Percentiles rank a stretch among this genome's conserved stretches.
Conservation (phyloP, 371 early-diverging fungal genomes). For the Saksenaea vasiformis region DNA sequence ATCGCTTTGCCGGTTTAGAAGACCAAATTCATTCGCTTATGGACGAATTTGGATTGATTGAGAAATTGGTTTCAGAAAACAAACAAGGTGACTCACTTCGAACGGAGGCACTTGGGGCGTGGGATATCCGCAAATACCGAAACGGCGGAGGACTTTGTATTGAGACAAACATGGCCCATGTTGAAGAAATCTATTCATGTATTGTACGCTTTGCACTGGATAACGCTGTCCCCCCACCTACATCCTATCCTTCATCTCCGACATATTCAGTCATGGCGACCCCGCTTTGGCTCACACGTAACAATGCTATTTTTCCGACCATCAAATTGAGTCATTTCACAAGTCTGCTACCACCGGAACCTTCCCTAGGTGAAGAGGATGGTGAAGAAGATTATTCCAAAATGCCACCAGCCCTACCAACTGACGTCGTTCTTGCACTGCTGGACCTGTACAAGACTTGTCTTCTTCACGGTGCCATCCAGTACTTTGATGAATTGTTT, state of each 20-base stretch:
- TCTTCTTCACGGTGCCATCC: slow-evolving; percentile 42
- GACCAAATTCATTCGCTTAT: slow-evolving; percentile 44
- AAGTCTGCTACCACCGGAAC: slow-evolving; percentile 28
- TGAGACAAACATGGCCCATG: slow-evolving; percentile 41
- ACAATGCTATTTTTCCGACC: slow-evolving; percentile 41
- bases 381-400: slow-evolving; percentile 8
- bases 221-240: slow-evolving; percentile 28
- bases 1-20: slow-evolving; percentile 45
- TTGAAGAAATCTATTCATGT: slow-evolving; percentile 41
- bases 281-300: slow-evolving; percentile 37
- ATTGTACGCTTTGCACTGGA: slow-evolving; percentile 46
- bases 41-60: slow-evolving; percentile 39
- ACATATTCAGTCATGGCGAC: slow-evolving; percentile 9
- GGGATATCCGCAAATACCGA: slow-evolving; percentile 21
- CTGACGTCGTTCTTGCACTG: slow-evolving; percentile 13
- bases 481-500: slow-evolving; percentile 30
- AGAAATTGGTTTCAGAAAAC: slow-evolving; percentile 25
- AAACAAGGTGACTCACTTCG: slow-evolving; percentile 16
- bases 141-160: slow-evolving; percentile 33
- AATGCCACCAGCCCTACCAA: slow-evolving; percentile 3
- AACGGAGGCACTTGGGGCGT: slow-evolving; percentile 19
- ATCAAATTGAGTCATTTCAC: slow-evolving; percentile 47
- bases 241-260: slow-evolving; percentile 5
- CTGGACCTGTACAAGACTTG: slow-evolving; percentile 38
- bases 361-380: slow-evolving; percentile 2